Conservation (phyloP, 768 basidiomycete species). For the Lepiota brunneoincarnata region DNA sequence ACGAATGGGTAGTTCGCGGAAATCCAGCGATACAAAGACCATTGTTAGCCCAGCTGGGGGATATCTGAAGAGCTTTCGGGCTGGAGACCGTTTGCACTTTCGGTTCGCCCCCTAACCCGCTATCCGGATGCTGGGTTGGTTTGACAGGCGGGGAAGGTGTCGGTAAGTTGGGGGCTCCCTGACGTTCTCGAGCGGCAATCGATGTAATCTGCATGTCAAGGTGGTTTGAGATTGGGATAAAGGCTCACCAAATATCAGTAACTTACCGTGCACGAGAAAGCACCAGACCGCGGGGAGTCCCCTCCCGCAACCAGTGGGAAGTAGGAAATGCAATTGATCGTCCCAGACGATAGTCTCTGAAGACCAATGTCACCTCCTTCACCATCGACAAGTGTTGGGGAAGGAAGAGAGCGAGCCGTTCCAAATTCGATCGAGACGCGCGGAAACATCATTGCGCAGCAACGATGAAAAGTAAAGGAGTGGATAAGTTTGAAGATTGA, state of each 20-base stretch:
- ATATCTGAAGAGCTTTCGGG: not conserved
- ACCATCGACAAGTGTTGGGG: not conserved
- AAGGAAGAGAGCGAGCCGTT: not conserved
- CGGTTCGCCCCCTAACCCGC: not conserved
- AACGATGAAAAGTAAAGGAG: not conserved
- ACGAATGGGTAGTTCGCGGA: not conserved
- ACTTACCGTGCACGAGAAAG: not conserved
- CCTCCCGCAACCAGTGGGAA: not conserved
- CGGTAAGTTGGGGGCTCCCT: not conserved
- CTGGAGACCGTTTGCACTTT: not conserved
- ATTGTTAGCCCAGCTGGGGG: not conserved
- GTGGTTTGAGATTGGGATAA: not conserved
- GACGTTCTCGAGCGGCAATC: not conserved
- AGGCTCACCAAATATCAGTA: not conserved
- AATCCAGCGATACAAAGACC: conserved; percentile 6
- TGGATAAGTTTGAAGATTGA: not conserved
- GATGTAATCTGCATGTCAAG: not conserved
- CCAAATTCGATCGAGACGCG: conserved; percentile 11
- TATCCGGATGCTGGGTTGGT: not conserved
- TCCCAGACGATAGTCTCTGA: not conserved
- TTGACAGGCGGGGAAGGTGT: not conserved
- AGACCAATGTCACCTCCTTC: not conserved
- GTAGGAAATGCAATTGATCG: not conserved
- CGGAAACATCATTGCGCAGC: conserved; percentile 5
- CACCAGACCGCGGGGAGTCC: not conserved